These are phyloP conservation scores for Sequoia sempervirens DNA, from an alignment of 75 land plant species.

Conservation along the genomic window DNA sequence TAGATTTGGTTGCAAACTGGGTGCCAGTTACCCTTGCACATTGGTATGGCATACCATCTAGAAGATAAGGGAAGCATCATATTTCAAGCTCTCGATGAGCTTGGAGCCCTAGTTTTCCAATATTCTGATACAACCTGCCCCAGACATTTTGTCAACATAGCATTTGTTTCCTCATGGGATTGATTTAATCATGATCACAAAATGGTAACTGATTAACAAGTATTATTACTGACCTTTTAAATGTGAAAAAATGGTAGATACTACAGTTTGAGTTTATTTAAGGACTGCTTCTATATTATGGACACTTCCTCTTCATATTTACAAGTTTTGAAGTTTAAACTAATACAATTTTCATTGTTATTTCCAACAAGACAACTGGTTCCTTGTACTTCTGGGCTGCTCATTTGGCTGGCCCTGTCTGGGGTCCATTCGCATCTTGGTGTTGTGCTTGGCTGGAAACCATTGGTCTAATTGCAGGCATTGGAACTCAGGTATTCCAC, in stretches of 20 bases:
- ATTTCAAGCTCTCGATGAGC: not conserved
- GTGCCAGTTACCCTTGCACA: not conserved
- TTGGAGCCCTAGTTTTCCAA: not conserved
- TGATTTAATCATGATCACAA: not conserved
- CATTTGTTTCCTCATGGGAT: not conserved
- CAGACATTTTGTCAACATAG: not conserved
- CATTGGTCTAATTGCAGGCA: constrained; percentile 76
- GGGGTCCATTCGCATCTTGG: constrained; percentile 95
- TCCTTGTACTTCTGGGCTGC: constrained; percentile 93
- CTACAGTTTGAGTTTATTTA: constrained; percentile 1
- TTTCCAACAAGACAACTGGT: constrained; percentile 67
- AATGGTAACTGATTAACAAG: not conserved
- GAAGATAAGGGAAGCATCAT: not conserved
- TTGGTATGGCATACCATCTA: not conserved
- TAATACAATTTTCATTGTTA: not conserved
- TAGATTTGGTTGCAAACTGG: not conserved
- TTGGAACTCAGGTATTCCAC: constrained; percentile 68
- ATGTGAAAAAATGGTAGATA: not conserved
- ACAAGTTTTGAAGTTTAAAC: not conserved
- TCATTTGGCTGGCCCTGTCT: constrained; percentile 74
- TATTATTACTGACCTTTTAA: not conserved
- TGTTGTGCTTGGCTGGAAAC: constrained; percentile 94
- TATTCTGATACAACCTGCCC: not conserved
- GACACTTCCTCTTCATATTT: not conserved
- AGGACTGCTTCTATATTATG: not conserved